A percentile compares a stretch with the other conserved stretches of the same genome.
phyloP scores from a whole-genome alignment of 2,329 filamentous ascomycete species.

The Colletotrichum nymphaeae region DNA sequence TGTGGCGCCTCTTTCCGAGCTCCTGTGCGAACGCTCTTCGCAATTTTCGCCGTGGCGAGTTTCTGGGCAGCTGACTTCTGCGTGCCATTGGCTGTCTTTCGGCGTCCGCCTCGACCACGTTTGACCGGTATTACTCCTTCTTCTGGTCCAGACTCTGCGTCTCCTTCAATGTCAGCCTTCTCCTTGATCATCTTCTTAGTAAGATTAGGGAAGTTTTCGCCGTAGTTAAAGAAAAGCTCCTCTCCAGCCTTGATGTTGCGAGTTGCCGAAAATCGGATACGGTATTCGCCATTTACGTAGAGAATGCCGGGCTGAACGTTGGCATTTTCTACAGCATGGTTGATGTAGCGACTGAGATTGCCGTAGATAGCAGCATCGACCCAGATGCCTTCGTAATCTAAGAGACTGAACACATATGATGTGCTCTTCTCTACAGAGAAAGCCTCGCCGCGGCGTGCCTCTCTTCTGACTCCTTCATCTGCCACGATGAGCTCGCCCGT shows the following conservation, averaged over 20 bases:
- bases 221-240: conserved; percentile 87
- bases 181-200: conserved; percentile 63
- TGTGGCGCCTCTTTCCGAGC: conserved; percentile 34
- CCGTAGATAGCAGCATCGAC: conserved; percentile 82
- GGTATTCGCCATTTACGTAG: conserved; percentile 79
- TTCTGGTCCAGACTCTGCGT: conserved; percentile 7
- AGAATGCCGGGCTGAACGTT: conserved; percentile 74
- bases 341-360: conserved; percentile 86
- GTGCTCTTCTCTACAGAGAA: conserved; percentile 71
- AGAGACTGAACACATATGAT: conserved; percentile 72
- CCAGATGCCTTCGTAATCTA: conserved; percentile 71
- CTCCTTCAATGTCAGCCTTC: conserved; percentile 45
- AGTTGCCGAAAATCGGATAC: conserved; percentile 79
- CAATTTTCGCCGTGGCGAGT: conserved; percentile 28
- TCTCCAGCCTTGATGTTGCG: conserved; percentile 76
- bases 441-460: conserved; percentile 68
- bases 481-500: conserved; percentile 80
- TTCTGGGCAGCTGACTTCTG: conserved; percentile 20
- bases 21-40: conserved; percentile 27
- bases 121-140: conserved; percentile 12
- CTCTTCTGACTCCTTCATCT: conserved; percentile 76
- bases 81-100: not conserved
- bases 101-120: conserved; percentile 22
- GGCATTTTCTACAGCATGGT: conserved; percentile 71
- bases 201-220: conserved; percentile 73